These are phyloP conservation scores for Camelina neglecta DNA, from an alignment of 345 rosid genomes.

Conservation along the genomic window DNA sequence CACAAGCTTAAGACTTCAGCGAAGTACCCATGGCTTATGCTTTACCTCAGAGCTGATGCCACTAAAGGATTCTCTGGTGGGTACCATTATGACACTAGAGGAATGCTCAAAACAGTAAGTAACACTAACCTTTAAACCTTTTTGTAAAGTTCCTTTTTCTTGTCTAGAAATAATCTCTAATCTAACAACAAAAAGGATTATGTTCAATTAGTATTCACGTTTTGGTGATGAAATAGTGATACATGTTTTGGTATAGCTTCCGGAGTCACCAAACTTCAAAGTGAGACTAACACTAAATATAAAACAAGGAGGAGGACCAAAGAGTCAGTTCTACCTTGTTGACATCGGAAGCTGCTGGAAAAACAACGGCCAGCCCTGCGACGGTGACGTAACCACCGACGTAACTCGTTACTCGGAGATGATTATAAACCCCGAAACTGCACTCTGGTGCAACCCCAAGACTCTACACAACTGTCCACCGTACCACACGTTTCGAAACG, in stretches of 20 bases:
- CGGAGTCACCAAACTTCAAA: constrained; percentile 74
- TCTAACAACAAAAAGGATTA: neutral
- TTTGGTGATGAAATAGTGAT: neutral
- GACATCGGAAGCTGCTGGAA: constrained; percentile 94
- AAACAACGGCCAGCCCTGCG: constrained; percentile 68
- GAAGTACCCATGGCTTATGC: constrained; percentile 91
- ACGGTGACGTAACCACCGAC: constrained; percentile 69
- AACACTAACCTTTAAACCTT: neutral
- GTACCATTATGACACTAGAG: constrained; percentile 76
- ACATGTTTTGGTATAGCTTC: constrained; percentile 55
- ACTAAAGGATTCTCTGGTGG: constrained; percentile 77
- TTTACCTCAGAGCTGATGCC: constrained; percentile 90
- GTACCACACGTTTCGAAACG: constrained; percentile 57
- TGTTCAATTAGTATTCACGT: neutral
- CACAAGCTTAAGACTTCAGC: constrained; percentile 70
- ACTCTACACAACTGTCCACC: constrained; percentile 58
- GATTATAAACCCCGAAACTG: constrained; percentile 66
- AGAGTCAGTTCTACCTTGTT: constrained; percentile 74
- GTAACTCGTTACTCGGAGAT: constrained; percentile 81
- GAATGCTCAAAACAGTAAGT: constrained; percentile 77
- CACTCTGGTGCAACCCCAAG: constrained; percentile 57
- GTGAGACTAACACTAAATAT: constrained; percentile 62
- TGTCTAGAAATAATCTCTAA: neutral
- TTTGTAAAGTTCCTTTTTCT: neutral
- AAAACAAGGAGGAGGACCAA: constrained; percentile 75